Conservation (phyloP, 768 basidiomycete genomes). For the Lenzites betulinus region DNA sequence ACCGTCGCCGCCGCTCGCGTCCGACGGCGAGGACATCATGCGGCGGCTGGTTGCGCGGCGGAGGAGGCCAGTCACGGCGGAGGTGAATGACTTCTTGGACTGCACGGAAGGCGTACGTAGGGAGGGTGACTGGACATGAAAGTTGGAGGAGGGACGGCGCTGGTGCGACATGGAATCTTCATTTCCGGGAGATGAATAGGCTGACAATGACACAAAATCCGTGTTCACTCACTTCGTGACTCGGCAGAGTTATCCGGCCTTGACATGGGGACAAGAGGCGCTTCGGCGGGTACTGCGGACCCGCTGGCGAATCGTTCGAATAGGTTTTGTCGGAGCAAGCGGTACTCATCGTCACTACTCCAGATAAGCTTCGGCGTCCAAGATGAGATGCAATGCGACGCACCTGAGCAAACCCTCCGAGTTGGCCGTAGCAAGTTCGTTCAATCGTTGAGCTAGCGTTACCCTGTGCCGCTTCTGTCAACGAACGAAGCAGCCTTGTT, state of each 20-base stretch:
- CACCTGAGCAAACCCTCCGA: conserved; percentile 69
- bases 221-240: conserved; percentile 20
- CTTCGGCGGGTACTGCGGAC: conserved; percentile 60
- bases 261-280: conserved; percentile 59
- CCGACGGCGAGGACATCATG: conserved; percentile 24
- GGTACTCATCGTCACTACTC: conserved; percentile 81
- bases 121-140: conserved; percentile 31
- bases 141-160: conserved; percentile 27
- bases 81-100: conserved; percentile 37
- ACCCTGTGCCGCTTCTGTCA: conserved; percentile 45
- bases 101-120: conserved; percentile 25
- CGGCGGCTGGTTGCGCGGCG: conserved; percentile 36
- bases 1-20: conserved; percentile 28
- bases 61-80: conserved; percentile 39
- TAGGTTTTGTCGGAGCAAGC: conserved; percentile 78
- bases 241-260: conserved; percentile 15
- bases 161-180: conserved; percentile 23
- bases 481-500: conserved; percentile 19
- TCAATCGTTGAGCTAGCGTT: conserved; percentile 77
- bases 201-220: not conserved
- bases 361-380: not conserved
- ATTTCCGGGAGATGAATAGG: conserved; percentile 9
- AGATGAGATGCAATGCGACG: conserved; percentile 37
- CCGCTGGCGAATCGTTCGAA: conserved; percentile 76
- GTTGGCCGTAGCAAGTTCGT: conserved; percentile 80